Evolutionary conservation across 2,329 filamentous ascomycete species (phyloP).

Genomic region (Calonectria pseudoturangicola): DNA sequence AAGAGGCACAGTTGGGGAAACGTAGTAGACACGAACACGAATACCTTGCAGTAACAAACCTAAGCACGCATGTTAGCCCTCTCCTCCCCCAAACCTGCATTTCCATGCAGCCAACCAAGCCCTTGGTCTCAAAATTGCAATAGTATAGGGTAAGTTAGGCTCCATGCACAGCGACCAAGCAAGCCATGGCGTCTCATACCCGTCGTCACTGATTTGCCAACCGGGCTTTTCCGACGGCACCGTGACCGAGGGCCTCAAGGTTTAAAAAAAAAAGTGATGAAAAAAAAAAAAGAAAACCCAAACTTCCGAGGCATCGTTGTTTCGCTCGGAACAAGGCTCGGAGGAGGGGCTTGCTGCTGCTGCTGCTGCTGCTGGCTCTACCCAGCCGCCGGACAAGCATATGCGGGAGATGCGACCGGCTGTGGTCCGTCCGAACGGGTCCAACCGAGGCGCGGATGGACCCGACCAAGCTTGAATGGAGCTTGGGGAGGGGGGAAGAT

Average conservation of each 20-base stretch:
- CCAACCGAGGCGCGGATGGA: constrained; percentile 28
- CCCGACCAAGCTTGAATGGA: constrained; percentile 4
- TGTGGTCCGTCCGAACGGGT: constrained; percentile 6
- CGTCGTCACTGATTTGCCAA: not conserved
- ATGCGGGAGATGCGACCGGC: constrained; percentile 3
- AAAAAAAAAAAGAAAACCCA: not conserved
- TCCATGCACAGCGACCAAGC: not conserved
- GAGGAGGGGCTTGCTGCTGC: not conserved
- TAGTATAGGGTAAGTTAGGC: not conserved
- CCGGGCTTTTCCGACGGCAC: constrained; percentile 26
- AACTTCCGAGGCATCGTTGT: constrained; percentile 27
- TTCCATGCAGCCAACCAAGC: too few species aligned
- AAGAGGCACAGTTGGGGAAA: not conserved
- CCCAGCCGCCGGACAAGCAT: not conserved
- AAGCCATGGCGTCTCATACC: not conserved
- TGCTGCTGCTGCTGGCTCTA: too few species aligned
- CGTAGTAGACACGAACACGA: not conserved
- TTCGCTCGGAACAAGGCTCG: not conserved
- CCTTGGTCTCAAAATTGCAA: too few species aligned
- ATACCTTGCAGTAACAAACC: not conserved
- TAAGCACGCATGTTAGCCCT: not conserved
- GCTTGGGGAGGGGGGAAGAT: not conserved
- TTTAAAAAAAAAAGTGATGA: not conserved
- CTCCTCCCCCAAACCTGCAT: too few species aligned
- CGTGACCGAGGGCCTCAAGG: not conserved